phyloP scores from a whole-genome alignment of 2,329 filamentous ascomycete species.

The Botryotinia narcissicola region DNA sequence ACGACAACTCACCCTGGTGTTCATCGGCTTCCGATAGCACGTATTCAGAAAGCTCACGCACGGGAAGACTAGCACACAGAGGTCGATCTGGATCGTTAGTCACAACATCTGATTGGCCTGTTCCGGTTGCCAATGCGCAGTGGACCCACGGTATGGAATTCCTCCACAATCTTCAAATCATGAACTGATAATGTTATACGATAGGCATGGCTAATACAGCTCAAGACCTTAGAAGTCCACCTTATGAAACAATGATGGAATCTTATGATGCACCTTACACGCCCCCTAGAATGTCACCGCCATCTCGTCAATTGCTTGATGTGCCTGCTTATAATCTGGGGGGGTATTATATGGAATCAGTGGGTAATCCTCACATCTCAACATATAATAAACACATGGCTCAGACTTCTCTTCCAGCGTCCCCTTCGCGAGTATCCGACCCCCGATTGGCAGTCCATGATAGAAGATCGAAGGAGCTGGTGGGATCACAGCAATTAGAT shows the following conservation, averaged over 20 bases:
- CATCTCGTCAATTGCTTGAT: conserved; percentile 33
- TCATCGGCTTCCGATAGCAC: conserved; percentile 38
- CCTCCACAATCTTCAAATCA: not conserved
- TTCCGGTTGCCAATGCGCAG: conserved; percentile 23
- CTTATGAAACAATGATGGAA: conserved; percentile 32
- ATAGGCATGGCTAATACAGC: conserved; percentile 23
- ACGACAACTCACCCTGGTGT: conserved; percentile 37
- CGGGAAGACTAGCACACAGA: conserved; percentile 26
- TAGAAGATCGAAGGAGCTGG: conserved; percentile 30
- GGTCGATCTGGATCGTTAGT: conserved; percentile 32
- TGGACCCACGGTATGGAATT: conserved; percentile 30
- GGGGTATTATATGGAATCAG: conserved; percentile 37
- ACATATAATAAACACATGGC: conserved; percentile 35
- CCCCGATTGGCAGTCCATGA: conserved; percentile 32
- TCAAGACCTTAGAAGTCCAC: conserved; percentile 32
- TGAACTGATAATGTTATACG: conserved; percentile 1
- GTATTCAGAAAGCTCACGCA: conserved; percentile 35
- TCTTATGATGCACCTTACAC: conserved; percentile 32
- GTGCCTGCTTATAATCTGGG: conserved; percentile 29
- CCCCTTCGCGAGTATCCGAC: conserved; percentile 32
- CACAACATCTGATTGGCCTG: conserved; percentile 33
- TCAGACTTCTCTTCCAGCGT: conserved; percentile 36
- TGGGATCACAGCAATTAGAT: conserved; percentile 27
- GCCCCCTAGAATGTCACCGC: conserved; percentile 32
- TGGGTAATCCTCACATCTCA: conserved; percentile 38